Evolutionary conservation across 2,329 filamentous ascomycete genomes (phyloP).

Genomic region (Aureobasidium vineae): DNA sequence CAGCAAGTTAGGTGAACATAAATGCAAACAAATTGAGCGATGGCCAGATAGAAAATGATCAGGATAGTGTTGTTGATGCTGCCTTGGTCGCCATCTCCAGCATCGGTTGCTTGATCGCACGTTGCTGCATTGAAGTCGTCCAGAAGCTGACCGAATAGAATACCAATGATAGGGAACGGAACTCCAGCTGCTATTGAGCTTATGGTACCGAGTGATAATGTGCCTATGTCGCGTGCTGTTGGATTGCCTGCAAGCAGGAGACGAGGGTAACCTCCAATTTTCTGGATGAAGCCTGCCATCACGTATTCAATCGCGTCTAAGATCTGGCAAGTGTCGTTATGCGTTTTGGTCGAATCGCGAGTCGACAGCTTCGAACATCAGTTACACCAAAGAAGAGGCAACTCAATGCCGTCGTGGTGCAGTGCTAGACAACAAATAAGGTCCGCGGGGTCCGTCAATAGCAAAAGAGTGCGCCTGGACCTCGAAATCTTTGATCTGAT

Average conservation of each 20-base stretch:
- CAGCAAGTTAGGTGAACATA: constrained; percentile 64
- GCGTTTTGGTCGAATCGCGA: not conserved
- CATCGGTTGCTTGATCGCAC: constrained; percentile 45
- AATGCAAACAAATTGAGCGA: constrained; percentile 62
- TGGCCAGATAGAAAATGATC: constrained; percentile 61
- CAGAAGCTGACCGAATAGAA: constrained; percentile 63
- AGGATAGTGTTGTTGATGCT: constrained; percentile 59
- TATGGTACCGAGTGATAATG: constrained; percentile 26
- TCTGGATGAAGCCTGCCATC: constrained; percentile 34
- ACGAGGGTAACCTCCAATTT: constrained; percentile 39
- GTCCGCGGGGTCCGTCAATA: not conserved
- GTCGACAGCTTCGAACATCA: not conserved
- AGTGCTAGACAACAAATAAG: not conserved
- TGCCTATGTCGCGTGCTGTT: constrained; percentile 32
- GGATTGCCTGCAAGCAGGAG: constrained; percentile 43
- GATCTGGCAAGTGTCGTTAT: not conserved
- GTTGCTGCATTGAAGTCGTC: constrained; percentile 60
- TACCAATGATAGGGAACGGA: constrained; percentile 62
- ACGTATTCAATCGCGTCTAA: constrained; percentile 27
- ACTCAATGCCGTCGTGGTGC: not conserved
- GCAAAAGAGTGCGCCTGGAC: constrained; percentile 6
- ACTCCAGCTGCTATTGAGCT: constrained; percentile 57
- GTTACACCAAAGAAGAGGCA: not conserved
- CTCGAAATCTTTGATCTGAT: constrained; percentile 16
- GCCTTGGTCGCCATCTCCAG: constrained; percentile 41